Conservation (phyloP, 371 early-diverging fungal species). For the Mortierella sp. region DNA sequence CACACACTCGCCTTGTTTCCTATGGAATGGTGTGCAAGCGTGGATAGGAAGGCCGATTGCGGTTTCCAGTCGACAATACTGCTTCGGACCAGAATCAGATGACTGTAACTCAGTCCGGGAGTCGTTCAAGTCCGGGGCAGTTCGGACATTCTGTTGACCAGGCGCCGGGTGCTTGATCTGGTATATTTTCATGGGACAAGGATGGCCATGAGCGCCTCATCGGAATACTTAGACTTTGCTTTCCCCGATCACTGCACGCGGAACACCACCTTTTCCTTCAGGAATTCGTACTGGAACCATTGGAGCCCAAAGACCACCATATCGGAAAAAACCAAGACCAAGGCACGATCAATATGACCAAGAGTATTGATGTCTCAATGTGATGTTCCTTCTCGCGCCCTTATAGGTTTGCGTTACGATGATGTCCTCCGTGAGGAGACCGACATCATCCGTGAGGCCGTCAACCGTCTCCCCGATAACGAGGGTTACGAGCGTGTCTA, state of each 20-base stretch:
- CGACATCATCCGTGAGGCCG: constrained; percentile 87
- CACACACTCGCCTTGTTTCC: not conserved
- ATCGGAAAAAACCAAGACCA: not conserved
- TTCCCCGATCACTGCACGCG: not conserved
- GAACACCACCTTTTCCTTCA: not conserved
- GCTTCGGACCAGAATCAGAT: not conserved
- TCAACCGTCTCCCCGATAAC: constrained; percentile 85
- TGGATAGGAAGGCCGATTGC: not conserved
- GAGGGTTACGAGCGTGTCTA: constrained; percentile 84
- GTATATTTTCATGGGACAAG: not conserved
- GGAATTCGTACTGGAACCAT: not conserved
- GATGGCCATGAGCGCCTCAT: not conserved
- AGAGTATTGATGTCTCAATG: not conserved
- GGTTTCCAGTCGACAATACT: too few species aligned
- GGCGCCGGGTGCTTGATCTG: not conserved
- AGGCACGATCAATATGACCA: not conserved
- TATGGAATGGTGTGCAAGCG: not conserved
- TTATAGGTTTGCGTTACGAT: constrained; percentile 89
- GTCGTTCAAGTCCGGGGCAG: not conserved
- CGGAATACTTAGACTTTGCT: not conserved
- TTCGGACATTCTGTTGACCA: constrained; percentile 3
- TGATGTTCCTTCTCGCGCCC: not conserved
- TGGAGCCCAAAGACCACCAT: not conserved
- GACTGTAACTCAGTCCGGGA: not conserved
- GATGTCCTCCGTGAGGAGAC: constrained; percentile 93